Conservation (phyloP, 2,329 filamentous ascomycete genomes). For the Clonostachys solani region DNA sequence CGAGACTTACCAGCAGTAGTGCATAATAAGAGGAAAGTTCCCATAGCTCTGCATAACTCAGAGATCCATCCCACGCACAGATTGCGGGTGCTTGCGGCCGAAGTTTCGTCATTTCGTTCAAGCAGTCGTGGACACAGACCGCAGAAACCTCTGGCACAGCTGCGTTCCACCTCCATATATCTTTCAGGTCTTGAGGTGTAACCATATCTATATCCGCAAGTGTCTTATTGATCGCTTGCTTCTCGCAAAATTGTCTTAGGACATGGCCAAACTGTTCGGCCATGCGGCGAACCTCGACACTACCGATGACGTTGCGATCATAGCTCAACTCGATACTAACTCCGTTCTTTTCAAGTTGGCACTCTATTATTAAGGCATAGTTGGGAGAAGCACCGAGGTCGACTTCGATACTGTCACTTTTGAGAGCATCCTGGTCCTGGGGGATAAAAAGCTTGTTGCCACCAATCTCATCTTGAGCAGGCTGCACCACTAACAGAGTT, state of each 20-base stretch:
- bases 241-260: not conserved
- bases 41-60: conserved; percentile 14
- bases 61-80: conserved; percentile 12
- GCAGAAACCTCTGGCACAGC: not conserved
- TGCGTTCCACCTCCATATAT: not conserved
- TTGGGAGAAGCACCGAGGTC: too few relatives aligned
- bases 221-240: not conserved
- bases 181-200: not conserved
- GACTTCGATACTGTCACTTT: not conserved
- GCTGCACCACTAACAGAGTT: not conserved
- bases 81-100: conserved; percentile 19
- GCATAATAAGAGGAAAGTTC: conserved; percentile 4
- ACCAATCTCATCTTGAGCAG: not conserved
- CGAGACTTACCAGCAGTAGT: conserved; percentile 5
- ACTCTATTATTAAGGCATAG: not conserved
- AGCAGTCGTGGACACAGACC: not conserved
- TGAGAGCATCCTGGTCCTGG: not conserved
- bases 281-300: not conserved
- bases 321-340: not conserved
- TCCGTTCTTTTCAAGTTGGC: not conserved
- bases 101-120: not conserved
- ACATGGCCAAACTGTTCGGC: not conserved
- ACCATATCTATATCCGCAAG: not conserved
- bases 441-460: not conserved
- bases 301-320: not conserved